Conservation (phyloP, 345 rosid genomes). For the Rhizophora mangle region DNA sequence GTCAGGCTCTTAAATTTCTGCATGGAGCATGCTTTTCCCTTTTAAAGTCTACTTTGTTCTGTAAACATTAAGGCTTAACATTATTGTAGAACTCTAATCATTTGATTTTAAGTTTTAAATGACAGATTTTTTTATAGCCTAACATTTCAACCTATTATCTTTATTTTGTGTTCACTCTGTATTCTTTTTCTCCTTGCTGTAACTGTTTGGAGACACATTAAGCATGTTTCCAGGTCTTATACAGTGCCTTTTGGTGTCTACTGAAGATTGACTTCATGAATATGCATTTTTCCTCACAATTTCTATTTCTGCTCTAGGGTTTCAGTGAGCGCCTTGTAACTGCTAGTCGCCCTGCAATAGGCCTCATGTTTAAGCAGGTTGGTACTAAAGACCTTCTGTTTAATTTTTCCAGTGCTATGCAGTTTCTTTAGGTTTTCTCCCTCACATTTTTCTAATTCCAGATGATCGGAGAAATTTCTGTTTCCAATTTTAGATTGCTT, state of each 20-base stretch:
- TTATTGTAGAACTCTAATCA: too few species aligned
- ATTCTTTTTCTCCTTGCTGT: too few species aligned
- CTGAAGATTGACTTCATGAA: slow-evolving; percentile 15
- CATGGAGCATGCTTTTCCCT: neutral
- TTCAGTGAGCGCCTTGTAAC: slow-evolving; percentile 91
- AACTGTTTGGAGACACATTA: neutral
- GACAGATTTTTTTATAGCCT: too few species aligned
- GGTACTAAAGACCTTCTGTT: slow-evolving; percentile 16
- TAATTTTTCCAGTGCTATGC: neutral
- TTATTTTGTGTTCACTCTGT: too few species aligned
- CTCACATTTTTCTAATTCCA: neutral
- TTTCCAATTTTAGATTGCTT: neutral
- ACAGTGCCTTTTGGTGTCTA: neutral
- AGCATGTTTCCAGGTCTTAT: neutral
- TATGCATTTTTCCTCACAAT: slow-evolving; percentile 9
- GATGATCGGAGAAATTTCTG: neutral
- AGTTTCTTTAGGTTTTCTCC: neutral
- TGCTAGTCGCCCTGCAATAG: slow-evolving; percentile 81
- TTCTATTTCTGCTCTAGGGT: slow-evolving; percentile 53
- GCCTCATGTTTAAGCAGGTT: slow-evolving; percentile 95
- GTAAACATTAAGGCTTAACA: too few species aligned
- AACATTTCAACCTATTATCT: too few species aligned
- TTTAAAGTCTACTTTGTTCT: neutral
- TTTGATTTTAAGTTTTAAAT: too few species aligned
- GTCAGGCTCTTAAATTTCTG: slow-evolving; percentile 10